Conservation (phyloP, 441 rosid species). For the California macrophylla region DNA sequence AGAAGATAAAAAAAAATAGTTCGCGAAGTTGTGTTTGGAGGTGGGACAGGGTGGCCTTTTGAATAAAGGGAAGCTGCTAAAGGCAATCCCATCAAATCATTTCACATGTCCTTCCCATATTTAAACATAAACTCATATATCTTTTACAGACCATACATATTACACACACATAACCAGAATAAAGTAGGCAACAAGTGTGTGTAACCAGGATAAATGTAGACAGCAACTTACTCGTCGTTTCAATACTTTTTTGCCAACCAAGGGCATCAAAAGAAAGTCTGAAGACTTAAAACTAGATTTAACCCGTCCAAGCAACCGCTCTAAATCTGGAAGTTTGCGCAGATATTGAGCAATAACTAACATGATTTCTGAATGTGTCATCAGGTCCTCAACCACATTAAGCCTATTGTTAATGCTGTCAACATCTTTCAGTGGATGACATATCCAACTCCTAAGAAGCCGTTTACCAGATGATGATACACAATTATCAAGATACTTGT, state of each 20-base stretch:
- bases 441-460: constrained; percentile 82
- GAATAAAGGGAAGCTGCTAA: not conserved
- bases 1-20: not conserved
- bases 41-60: not conserved
- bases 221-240: constrained; percentile 52
- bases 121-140: not conserved
- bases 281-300: constrained; percentile 65
- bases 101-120: not conserved
- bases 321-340: constrained; percentile 71
- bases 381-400: constrained; percentile 54
- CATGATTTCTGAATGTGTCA: constrained; percentile 41
- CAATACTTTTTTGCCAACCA: constrained; percentile 61
- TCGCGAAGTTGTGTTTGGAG: not conserved
- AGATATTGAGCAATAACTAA: constrained; percentile 50
- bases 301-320: constrained; percentile 74
- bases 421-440: constrained; percentile 81
- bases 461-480: constrained; percentile 73
- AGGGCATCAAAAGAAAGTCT: constrained; percentile 47
- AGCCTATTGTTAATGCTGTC: constrained; percentile 69
- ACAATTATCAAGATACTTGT: constrained; percentile 75
- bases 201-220: not conserved
- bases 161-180: not conserved
- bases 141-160: not conserved
- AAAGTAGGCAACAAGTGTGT: too few species aligned
- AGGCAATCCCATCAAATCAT: not conserved